Percentiles rank a stretch among this genome's conserved stretches.
Evolutionary conservation across 139 green algal species (phyloP).

Genomic region (Auxenochlorella pyrenoidosa): DNA sequence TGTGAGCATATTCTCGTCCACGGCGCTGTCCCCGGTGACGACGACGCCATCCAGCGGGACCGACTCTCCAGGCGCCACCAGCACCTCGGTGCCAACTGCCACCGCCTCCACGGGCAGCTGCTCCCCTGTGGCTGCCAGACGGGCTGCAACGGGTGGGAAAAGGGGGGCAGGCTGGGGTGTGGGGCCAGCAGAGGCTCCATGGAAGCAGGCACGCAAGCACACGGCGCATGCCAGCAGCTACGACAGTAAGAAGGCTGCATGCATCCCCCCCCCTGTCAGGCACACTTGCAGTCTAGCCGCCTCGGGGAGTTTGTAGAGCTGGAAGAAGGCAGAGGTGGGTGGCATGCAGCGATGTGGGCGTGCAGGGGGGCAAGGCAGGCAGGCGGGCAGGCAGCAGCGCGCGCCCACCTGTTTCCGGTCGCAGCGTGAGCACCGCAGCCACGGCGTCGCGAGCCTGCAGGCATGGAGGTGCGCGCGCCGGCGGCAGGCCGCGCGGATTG

Average conservation of each 20-base stretch:
- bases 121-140: constrained; percentile 40
- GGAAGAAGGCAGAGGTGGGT: no score
- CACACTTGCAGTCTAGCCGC: no score
- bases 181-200: background rate
- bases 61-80: constrained; percentile 72
- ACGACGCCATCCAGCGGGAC: constrained; percentile 83
- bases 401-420: constrained; percentile 32
- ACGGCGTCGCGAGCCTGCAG: constrained; percentile 46
- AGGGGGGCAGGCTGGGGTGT: background rate
- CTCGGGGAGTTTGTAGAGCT: no score
- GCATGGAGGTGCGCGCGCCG: background rate
- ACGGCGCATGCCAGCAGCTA: no score
- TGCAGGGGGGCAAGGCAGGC: background rate
- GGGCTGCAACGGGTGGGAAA: background rate
- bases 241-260: no score
- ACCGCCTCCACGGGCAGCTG: constrained; percentile 27
- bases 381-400: background rate
- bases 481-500: no score
- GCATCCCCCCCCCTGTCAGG: no score
- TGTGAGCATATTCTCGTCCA: constrained; percentile 87
- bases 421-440: constrained; percentile 43
- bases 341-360: background rate
- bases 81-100: constrained; percentile 48
- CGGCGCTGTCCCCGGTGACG: constrained; percentile 52
- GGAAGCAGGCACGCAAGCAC: background rate